Evolutionary conservation across 768 basidiomycete genomes (phyloP), one percentile per base, ranked within the genome.

Genomic region (Amanita pallidorosea): DNA sequence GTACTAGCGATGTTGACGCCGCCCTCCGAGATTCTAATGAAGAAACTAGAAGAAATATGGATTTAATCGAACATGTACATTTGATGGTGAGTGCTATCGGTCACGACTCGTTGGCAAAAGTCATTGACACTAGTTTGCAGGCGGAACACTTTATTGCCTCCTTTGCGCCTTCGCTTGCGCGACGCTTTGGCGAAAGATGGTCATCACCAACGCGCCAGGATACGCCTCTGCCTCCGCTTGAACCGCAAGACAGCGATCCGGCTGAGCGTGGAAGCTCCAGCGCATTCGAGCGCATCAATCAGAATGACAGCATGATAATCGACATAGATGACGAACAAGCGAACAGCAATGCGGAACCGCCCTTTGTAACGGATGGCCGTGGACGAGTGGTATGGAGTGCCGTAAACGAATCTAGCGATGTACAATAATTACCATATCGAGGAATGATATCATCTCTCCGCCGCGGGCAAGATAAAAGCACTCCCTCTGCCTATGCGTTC

Each of bases 341-440:
- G 12, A 27, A 25, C 15, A 23, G 23, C 31, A 47, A 49, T n/a
- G 37, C 56, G 15, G 69, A 72, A 25, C 76, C 79, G 27, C 73
- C 76, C 6, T 83, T 82, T 57, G 67, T 79, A 52, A 83, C 81
- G 12, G 81, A 83, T 60, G 81, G 81, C 23, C 70, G 81, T 42
- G 81, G 81, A 7, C 68, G 80, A 50, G 80, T 81, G 18, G 75
- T 82, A 15, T 70, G 72, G 62, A 73, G 67, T 8, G 60, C 52
- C 62, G 45, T 42, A 50, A 38, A 18, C 27, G 37, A 25, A 29
- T 33, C 45, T 25, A 35, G 34, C 31, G 20, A 29, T 49, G 37
- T 49, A 42, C 37, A 33, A 27, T 37, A 49, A 12, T 33, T 49
- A 12, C 48, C 48, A 38, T 48, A 41, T 40, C 48, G 18, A 41